Evolutionary conservation across 768 basidiomycete species (phyloP), one percentile per base, ranked within the genome.

Genomic region (Fomitopsis pulvina): DNA sequence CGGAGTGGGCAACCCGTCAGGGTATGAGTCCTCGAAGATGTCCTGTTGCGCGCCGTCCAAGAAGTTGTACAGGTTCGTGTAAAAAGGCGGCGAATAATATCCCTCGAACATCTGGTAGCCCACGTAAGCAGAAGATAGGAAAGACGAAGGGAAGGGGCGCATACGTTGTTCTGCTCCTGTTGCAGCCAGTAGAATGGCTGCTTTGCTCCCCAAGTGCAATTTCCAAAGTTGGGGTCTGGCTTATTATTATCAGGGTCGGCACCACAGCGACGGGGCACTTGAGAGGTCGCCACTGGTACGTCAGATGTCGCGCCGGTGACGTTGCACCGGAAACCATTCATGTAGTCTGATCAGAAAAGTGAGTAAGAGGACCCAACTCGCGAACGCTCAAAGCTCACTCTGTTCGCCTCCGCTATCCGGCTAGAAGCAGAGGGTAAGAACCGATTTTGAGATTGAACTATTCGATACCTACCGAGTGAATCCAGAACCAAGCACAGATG

Each of bases 141-240:
- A 39, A 48, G 22, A n/a, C 27, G n/a, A 0, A 27, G 25, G 16
- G 3, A 2, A 2, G 11, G 32, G 22, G 8, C 0, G 65, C 78
- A 32, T 41, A 82, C 83, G 48, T 82, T 85, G 61, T 85, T 85
- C 25, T 66, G 59, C 55, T 85, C 79, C 1, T 59, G 58, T 58
- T 85, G 80, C 64, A 75, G 76, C 85, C 85, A 87, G 60, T 85
- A 86, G 48, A 84, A 71, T 0, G 84, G 84, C 45, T 77, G 74
- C 57, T 86, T 85, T 14, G 84, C 78, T 26, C 85, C 85, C 52
- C 78, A 83, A 1, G 85, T 87, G 63, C 85, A 87, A 60, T 87
- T 87, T 1, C 73, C 76, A 2, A 76, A 77, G 14, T 67, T 66
- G 1, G 73, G 67, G 20, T 69, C 50, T 2, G 63, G 55, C 55